Conservation (phyloP, 1,139 yeast genomes). For the Meyerozyma guilliermondii region DNA sequence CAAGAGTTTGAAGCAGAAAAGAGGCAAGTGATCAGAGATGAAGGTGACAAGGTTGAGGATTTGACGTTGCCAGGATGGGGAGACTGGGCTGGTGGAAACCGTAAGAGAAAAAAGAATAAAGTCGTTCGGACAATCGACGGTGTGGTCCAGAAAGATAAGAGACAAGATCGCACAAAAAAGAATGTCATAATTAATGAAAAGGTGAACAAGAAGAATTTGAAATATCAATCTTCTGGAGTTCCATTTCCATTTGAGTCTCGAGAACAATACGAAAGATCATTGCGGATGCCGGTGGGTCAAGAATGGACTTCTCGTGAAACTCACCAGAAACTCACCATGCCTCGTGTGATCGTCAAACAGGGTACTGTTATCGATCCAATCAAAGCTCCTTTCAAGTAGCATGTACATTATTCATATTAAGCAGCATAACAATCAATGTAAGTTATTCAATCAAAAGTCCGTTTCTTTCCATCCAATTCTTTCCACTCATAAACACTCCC, state of each 20-base stretch:
- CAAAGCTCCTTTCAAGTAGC: constrained; percentile 58
- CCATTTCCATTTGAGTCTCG: constrained; percentile 92
- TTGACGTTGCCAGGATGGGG: constrained; percentile 95
- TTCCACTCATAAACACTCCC: constrained; percentile 74
- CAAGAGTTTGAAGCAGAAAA: constrained; percentile 77
- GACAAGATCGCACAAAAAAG: constrained; percentile 71
- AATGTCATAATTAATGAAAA: constrained; percentile 88
- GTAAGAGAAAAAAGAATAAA: constrained; percentile 54
- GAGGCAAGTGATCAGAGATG: constrained; percentile 60
- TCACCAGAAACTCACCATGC: constrained; percentile 85
- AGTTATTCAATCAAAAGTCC: constrained; percentile 48
- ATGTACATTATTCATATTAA: constrained; percentile 1
- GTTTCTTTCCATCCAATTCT: constrained; percentile 74
- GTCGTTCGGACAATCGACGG: constrained; percentile 70
- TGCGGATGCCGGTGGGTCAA: constrained; percentile 95
- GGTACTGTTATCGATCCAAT: constrained; percentile 91
- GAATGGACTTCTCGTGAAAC: constrained; percentile 92
- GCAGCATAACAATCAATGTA: too few species aligned
- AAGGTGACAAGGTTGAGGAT: constrained; percentile 85
- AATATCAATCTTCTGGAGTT: constrained; percentile 79
- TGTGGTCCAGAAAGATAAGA: constrained; percentile 59
- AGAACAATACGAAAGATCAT: constrained; percentile 91
- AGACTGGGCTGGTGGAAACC: constrained; percentile 67
- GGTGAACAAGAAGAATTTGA: constrained; percentile 75
- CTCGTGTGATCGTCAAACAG: constrained; percentile 78